Base-by-base conservation (phyloP, 2,329 filamentous ascomycete species). In the Botryotinia calthae region DNA sequence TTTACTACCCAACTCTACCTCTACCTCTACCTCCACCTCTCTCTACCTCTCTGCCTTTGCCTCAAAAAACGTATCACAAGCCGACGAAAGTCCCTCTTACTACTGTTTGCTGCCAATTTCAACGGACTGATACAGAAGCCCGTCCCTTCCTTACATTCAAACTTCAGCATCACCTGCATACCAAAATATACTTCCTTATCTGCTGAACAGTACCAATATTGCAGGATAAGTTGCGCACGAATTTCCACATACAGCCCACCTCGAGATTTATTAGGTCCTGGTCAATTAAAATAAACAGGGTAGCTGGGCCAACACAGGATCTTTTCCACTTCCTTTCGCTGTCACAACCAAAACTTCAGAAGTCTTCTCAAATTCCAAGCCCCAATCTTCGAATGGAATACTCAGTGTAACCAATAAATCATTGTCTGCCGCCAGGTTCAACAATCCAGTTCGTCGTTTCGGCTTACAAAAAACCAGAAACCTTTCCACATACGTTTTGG, bases 301-400 rank as follows among this genome's bases (percentile, higher is more conserved):
- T 66, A 66, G 64, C 64, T 66, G 64, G 64, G 64, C 46, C 46
- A 66, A 66, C 64, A 54, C 46, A 67, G 31, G 64, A 54, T 67
- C 48, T 54, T 67, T 56, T 67, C 44, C 22, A 66, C 22, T 67
- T 67, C 46, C 46, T 54, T 44, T 67, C 34, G 62, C 62, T 64
- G 28, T 54, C 48, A 22, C 46, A 22, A 28, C 46, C 64, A 54
- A 40, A 67, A 37, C 51, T 69, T 25, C n/a, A 69, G n/a, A 34
- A 48, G 20, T 59, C 44, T 67, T 59, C 51, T 10, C 42, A 64
- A 63, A 69, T 51, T 48, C 31, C 28, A 40, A 63, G 51, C 70
- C 62, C 64, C 51, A n/a, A 12, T 51, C 40, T 51, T 31, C 51
- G 70, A 72, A 67, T 72, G 70, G 58, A 58, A 51, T 68, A 40